phyloP scores from a whole-genome alignment of 805 yeast species.

The Ascoidea rubescens region DNA sequence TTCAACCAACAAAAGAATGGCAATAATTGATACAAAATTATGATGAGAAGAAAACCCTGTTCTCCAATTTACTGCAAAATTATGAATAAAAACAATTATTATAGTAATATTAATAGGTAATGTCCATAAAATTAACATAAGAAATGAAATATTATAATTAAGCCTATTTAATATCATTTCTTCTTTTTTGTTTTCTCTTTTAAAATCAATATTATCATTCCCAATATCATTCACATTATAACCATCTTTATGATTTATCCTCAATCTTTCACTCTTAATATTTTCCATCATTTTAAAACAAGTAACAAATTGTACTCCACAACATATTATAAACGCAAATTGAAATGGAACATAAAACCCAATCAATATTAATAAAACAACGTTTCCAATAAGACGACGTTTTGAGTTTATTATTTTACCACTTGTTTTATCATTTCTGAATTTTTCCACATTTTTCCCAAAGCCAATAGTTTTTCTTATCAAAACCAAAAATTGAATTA shows the following conservation, averaged over 20 bases:
- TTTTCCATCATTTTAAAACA: slow-evolving; percentile 23
- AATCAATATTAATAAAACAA: slow-evolving; percentile 29
- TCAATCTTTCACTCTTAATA: slow-evolving; percentile 2
- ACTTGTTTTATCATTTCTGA: slow-evolving; percentile 1
- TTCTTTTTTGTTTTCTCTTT: slow-evolving; percentile 10
- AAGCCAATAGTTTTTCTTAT: neutral
- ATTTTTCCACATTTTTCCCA: neutral
- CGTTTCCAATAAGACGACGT: slow-evolving; percentile 20
- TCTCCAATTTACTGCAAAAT: slow-evolving; percentile 62
- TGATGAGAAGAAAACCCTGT: slow-evolving; percentile 84
- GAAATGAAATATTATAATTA: slow-evolving; percentile 49
- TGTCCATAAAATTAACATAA: slow-evolving; percentile 62
- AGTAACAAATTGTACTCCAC: slow-evolving; percentile 42
- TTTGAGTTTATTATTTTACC: slow-evolving; percentile 12
- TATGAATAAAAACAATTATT: slow-evolving; percentile 68
- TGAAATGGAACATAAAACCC: slow-evolving; percentile 69
- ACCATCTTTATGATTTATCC: neutral
- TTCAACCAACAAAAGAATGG: slow-evolving; percentile 50
- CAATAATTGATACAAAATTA: slow-evolving; percentile 63
- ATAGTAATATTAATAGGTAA: slow-evolving; percentile 71
- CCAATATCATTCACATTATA: too few species aligned
- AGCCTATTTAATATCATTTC: slow-evolving; percentile 19
- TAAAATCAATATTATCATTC: slow-evolving; percentile 3
- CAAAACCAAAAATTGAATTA: slow-evolving; percentile 1
- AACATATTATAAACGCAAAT: slow-evolving; percentile 51